Evolutionary conservation across 2,329 filamentous ascomycete species (phyloP).

Genomic region (Gremmenia infestans): DNA sequence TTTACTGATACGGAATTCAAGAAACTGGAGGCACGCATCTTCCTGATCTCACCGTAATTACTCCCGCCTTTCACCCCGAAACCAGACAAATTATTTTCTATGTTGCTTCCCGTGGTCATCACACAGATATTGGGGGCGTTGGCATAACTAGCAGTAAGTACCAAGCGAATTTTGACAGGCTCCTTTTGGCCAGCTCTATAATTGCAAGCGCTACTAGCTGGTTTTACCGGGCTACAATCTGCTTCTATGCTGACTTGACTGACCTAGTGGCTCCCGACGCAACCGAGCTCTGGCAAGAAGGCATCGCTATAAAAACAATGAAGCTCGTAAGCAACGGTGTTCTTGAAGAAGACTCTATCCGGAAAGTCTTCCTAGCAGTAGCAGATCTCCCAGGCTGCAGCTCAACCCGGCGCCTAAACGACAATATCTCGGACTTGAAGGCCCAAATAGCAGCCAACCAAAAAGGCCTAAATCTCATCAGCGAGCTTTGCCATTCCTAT

Average conservation of each 20-base stretch:
- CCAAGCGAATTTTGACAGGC: too few species aligned
- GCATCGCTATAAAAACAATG: constrained; percentile 55
- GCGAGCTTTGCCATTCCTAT: constrained; percentile 60
- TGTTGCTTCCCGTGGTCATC: constrained; percentile 69
- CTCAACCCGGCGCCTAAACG: constrained; percentile 69
- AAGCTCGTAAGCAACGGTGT: constrained; percentile 68
- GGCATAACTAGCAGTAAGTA: background rate
- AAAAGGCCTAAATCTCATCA: constrained; percentile 73
- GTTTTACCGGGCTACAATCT: too few species aligned
- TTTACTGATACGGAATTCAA: too few species aligned
- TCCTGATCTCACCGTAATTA: constrained; percentile 78
- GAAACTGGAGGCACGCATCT: constrained; percentile 66
- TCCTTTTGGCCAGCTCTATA: too few species aligned
- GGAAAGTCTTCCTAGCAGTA: constrained; percentile 12
- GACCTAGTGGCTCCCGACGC: constrained; percentile 77
- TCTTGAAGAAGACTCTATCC: constrained; percentile 72
- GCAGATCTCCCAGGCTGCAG: constrained; percentile 53
- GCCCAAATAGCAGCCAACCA: constrained; percentile 81
- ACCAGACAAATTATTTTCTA: constrained; percentile 72
- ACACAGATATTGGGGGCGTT: constrained; percentile 80
- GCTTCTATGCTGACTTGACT: constrained; percentile 40
- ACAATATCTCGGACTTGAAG: constrained; percentile 80
- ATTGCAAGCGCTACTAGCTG: too few species aligned
- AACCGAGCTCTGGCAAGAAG: constrained; percentile 54
- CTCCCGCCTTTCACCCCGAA: constrained; percentile 64